Percentiles rank a stretch among this genome's conserved stretches.
Evolutionary conservation across 2,329 filamentous ascomycete species (phyloP).

Genomic region (Ascosphaera pollenicola): DNA sequence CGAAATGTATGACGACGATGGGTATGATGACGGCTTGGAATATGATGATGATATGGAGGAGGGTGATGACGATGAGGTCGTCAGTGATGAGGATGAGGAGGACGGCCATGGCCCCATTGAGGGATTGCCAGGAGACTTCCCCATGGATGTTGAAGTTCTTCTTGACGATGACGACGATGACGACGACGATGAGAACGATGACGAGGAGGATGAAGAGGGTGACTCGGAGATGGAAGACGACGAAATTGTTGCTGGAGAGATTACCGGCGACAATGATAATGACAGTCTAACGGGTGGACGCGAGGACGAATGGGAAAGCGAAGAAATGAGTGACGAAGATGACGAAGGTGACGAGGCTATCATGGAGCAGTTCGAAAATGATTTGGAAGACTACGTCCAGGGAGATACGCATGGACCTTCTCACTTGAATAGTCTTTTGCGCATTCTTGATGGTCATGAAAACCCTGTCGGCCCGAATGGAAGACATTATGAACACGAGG

Average conservation of each 20-base stretch:
- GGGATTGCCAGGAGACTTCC: conserved; percentile 37
- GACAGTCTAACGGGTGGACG: conserved; percentile 25
- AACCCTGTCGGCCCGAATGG: conserved; percentile 20
- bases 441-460: conserved; percentile 15
- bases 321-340: conserved; percentile 25
- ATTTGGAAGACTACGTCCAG: conserved; percentile 19
- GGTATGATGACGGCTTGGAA: conserved; percentile 76
- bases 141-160: conserved; percentile 64
- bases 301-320: conserved; percentile 28
- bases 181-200: conserved; percentile 35
- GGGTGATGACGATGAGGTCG: conserved; percentile 70
- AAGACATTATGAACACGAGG: conserved; percentile 12
- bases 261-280: conserved; percentile 32
- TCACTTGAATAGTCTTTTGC: conserved; percentile 24
- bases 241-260: conserved; percentile 30
- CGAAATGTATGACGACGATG: conserved; percentile 83
- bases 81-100: conserved; percentile 69
- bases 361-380: conserved; percentile 22
- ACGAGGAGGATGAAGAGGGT: conserved; percentile 34
- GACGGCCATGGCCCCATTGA: conserved; percentile 56
- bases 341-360: conserved; percentile 20
- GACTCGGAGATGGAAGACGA: conserved; percentile 36
- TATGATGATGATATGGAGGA: conserved; percentile 65
- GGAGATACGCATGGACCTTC: conserved; percentile 15
- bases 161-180: conserved; percentile 49